Base-by-base conservation (phyloP, 345 rosid species). In the Durio zibethinus region DNA sequence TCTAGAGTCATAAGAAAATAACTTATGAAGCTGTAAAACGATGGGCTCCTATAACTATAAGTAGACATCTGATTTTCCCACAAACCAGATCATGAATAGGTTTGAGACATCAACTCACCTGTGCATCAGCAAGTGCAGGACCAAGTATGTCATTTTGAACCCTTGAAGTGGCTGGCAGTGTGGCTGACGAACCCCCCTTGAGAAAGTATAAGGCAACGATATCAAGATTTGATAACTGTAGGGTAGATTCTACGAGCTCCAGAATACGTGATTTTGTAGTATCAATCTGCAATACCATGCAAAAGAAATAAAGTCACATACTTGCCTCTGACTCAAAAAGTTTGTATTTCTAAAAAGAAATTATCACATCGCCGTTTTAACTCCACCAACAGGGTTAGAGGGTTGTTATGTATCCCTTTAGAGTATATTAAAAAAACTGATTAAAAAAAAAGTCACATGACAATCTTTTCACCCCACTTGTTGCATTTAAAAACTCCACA, bases 221-320 rank as follows among this genome's bases (percentile, higher is more conserved):
- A 91, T 93, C 94, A 71, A 92, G 79, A 84, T 90, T 96, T 81
- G 99, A 92, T 75, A 93, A 73, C 77, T 86, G 90, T 75, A 96
- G 77, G 64, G 94, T 96, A 74, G 94, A 85, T 82, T 86, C 91
- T 87, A 91, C 81, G 27, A 91, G 84, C 85, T 93, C 92, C 87
- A 92, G 78, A 77, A 91, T 87, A 36, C 90, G 80, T 74, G 88
- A 87, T 87, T 90, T 93, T 50, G 94, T 84, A 48, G 66, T 70
- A 79, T 87, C 97, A 78, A 96, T 88, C 99, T 93, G 92, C 84
- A 81, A 73, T 60, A 75, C 53, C 62, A 74, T 2, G 61, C 81
- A 77, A 38, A 84, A 45, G 36, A 77, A 79, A 77, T 21, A 74
- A 40, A 71, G 61, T 59, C 2, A n/a, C 62, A 23, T 76, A 57